Evolutionary conservation across 345 rosid genomes (phyloP), one percentile per base, ranked within the genome.

Genomic region (Cardiospermum halicacabum): DNA sequence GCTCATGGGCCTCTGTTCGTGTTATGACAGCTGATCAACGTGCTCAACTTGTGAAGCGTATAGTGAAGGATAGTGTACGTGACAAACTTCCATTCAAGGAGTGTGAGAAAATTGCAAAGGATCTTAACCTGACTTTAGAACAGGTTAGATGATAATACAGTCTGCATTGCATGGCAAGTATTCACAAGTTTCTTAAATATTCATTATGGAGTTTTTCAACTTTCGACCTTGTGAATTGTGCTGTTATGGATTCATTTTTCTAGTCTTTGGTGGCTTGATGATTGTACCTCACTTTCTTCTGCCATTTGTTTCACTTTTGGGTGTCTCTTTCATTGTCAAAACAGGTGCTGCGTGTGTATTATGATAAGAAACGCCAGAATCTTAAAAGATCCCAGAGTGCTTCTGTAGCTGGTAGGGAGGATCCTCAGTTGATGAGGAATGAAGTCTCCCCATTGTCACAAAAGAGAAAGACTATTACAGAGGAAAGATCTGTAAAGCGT

Each of bases 21-120:
- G 89, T 81, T 47, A 84, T 90, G 89, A 86, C 97, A 63, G 84
- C 92, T 69, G 84, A 90, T 74, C 94, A 88, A 78, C 94, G 91
- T 69, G 77, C 91, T 47, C 74, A 76, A 75, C 96, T 90, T 68
- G 68, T 75, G 64, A 80, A 80, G 64, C 74, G 72, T 37, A 74
- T 93, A 27, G 63, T 59, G 56, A 80, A 40, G 66, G 78, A 70
- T 48, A 70, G 77, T 69, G 42, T 67, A 63, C 71, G 70, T 47
- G 82, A 69, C 72, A 88, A 81, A 64, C 80, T 93, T 74, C 77
- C 96, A 55, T 88, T 71, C 78, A 83, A 74, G 78, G 89, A 86
- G 60, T 90, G 98, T 73, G 85, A 67, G 73, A 90, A 82, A 77
- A 84, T 90, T 55, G 93, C 92, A 30, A 86, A 75, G 77, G 96